Evolutionary conservation across 352 stramenopile genomes (phyloP), one percentile per base, ranked within the genome.

Genomic region (Lagenidium giganteum): DNA sequence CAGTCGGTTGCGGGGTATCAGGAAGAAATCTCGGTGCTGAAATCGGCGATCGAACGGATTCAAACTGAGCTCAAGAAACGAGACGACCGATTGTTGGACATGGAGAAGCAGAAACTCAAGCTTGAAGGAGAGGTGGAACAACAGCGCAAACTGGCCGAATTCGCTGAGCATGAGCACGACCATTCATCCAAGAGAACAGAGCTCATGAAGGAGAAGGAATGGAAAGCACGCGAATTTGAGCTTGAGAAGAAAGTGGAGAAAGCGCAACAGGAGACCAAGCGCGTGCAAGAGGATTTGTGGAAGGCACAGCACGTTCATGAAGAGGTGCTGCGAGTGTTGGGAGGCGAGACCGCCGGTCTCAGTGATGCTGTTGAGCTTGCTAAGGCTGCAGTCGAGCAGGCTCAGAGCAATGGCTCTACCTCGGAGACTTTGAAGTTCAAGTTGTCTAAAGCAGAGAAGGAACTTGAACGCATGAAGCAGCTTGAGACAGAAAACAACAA

Each of bases 401-500:
- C 25, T 56, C 8, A 44, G 61, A 8, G 44, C 46, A 24, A 36
- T 47, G 11, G 42, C 41, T 25, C 47, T 69, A n/a, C n/a, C n/a
- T n/a, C n/a, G n/a, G 55, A 54, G 21, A 56, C 62, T 23, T 38
- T 54, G 9, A 68, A 69, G 28, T 11, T 42, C 1, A 59, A 71
- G 17, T 42, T 73, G 21, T 47, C 51, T 3, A 41, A 44, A 22
- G 48, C 54, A 9, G 67, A 83, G 52, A 61, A 67, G n/a, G 59
- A 72, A n/a, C 43, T 81, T 21, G 46, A 38, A 0, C 33, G 41
- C 11, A 61, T 72, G 38, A 77, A 57, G 26, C 54, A 68, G 24
- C 48, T 83, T 0, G 57, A 63, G 27, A 54, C 68, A 2, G 73
- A 87, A 28, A 83, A 85, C 35, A 52, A 49, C 1, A 62, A 47